Evolutionary conservation across 495 filamentous ascomycete species (phyloP).

Genomic region (Neurospora sp.): DNA sequence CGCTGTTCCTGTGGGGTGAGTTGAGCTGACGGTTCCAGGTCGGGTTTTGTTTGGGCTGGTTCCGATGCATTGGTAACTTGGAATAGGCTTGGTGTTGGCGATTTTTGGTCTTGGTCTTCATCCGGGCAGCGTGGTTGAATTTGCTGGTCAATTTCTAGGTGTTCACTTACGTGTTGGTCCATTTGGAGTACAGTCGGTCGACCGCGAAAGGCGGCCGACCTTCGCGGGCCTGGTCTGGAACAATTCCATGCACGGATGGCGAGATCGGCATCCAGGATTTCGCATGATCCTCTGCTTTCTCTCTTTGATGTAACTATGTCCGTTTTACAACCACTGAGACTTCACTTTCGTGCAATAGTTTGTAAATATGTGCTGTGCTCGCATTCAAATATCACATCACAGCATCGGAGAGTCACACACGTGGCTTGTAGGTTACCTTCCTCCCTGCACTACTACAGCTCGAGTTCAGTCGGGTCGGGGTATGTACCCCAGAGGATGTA

Average conservation of each 20-base stretch:
- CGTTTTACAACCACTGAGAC: background rate
- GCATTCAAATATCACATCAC: background rate
- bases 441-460: background rate
- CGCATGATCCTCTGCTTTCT: background rate
- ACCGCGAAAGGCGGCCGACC: background rate
- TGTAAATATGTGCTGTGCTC: background rate
- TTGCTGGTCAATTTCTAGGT: background rate
- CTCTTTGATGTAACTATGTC: background rate
- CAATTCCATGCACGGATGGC: background rate
- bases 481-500: background rate
- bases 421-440: background rate
- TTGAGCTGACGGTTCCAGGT: too few species aligned
- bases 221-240: background rate
- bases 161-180: background rate
- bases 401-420: background rate
- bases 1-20: too few species aligned
- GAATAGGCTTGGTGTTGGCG: too few species aligned
- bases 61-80: background rate
- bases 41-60: background rate
- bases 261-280: background rate
- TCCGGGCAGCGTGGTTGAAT: background rate
- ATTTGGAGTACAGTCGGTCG: background rate
- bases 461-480: background rate
- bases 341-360: background rate
- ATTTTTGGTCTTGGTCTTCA: background rate